Evolutionary conservation across 257 asterid genomes (phyloP).

Genomic region (Ajuga chamaepitys): DNA sequence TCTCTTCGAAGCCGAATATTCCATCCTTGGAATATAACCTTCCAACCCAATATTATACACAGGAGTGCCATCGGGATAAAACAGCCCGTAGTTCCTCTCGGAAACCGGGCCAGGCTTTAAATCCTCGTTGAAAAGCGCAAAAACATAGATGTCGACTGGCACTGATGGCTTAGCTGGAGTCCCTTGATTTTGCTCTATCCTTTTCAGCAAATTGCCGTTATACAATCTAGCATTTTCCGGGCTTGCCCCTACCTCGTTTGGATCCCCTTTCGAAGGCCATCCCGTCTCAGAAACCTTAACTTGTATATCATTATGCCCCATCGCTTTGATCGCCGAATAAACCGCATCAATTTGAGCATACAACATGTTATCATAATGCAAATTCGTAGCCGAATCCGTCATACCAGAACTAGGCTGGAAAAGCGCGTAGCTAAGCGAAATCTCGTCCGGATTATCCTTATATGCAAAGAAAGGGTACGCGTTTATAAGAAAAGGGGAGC

Average conservation of each 20-base stretch:
- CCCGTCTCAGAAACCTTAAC: slow-evolving; percentile 92
- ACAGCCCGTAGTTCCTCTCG: slow-evolving; percentile 87
- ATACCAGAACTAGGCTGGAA: slow-evolving; percentile 66
- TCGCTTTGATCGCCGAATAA: slow-evolving; percentile 65
- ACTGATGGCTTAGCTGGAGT: slow-evolving; percentile 80
- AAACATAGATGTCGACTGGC: slow-evolving; percentile 70
- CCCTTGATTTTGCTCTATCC: slow-evolving; percentile 54
- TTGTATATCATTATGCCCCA: slow-evolving; percentile 53
- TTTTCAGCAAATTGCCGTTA: slow-evolving; percentile 58
- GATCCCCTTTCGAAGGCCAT: slow-evolving; percentile 93
- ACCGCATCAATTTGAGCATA: slow-evolving; percentile 93
- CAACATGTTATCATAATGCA: slow-evolving; percentile 88
- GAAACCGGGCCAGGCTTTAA: slow-evolving; percentile 83
- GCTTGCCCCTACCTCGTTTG: slow-evolving; percentile 75
- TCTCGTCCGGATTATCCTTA: slow-evolving; percentile 48
- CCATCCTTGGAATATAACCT: slow-evolving; percentile 59
- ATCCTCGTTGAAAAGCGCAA: slow-evolving; percentile 92
- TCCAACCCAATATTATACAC: slow-evolving; percentile 74
- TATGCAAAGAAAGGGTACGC: slow-evolving; percentile 92
- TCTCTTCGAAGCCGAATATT: slow-evolving; percentile 51
- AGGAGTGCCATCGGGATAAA: slow-evolving; percentile 75
- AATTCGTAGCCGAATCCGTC: slow-evolving; percentile 44
- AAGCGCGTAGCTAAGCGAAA: slow-evolving; percentile 61
- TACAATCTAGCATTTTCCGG: slow-evolving; percentile 67
- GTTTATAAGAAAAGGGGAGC: slow-evolving; percentile 73